A percentile compares a stretch with the other conserved stretches of the same genome.
Evolutionary conservation across 2,329 filamentous ascomycete genomes (phyloP).

Genomic region (Monosporascus sp.): DNA sequence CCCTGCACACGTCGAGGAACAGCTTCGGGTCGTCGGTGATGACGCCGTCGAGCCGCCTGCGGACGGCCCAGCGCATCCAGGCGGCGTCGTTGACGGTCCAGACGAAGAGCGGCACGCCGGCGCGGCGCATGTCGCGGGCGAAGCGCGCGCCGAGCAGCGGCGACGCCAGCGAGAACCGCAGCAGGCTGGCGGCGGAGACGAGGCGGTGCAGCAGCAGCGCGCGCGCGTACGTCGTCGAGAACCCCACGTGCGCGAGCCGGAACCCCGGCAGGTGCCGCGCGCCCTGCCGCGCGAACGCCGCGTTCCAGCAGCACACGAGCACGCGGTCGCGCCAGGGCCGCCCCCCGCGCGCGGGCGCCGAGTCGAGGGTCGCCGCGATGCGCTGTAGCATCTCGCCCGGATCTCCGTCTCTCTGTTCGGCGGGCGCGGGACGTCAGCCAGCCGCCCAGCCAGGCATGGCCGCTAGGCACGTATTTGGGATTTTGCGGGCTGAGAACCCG

Average conservation of each 20-base stretch:
- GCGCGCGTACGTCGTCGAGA: conserved; percentile 62
- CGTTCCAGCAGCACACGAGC: conserved; percentile 78
- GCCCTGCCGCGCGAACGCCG: conserved; percentile 63
- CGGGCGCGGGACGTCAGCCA: neutral
- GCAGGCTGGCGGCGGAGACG: conserved; percentile 73
- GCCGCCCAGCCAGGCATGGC: too few species aligned
- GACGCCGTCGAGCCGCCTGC: conserved; percentile 67
- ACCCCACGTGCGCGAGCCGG: conserved; percentile 63
- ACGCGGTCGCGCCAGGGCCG: conserved; percentile 68
- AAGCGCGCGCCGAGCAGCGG: conserved; percentile 63
- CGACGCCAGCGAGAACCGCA: conserved; percentile 63
- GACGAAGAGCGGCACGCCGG: conserved; percentile 58
- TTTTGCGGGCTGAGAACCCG: too few species aligned
- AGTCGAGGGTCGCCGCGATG: conserved; percentile 59
- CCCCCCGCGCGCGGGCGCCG: conserved; percentile 38
- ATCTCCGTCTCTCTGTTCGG: conserved; percentile 59
- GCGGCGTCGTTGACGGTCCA: conserved; percentile 84
- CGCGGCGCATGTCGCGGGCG: conserved; percentile 52
- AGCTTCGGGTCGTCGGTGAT: conserved; percentile 77
- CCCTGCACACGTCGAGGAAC: conserved; percentile 57
- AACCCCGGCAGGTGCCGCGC: conserved; percentile 58
- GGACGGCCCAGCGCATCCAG: conserved; percentile 78
- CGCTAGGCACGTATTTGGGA: too few species aligned
- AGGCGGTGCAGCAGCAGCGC: conserved; percentile 61
- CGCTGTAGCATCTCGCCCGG: conserved; percentile 64